Base-by-base conservation (phyloP, 129 eudicot genomes). In the Artemisia annua region DNA sequence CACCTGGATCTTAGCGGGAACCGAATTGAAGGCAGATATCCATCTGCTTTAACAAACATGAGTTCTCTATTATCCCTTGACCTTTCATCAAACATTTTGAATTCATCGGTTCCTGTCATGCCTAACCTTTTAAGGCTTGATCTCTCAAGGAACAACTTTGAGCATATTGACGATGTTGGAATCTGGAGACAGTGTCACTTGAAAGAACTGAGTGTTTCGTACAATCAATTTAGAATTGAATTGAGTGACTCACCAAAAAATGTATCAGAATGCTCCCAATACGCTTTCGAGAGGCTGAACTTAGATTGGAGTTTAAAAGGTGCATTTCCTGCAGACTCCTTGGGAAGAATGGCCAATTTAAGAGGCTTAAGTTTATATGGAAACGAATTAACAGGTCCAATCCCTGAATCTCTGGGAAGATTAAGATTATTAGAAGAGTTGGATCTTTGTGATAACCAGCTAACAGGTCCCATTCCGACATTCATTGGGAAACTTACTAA, bases 171-270 rank as follows among this genome's bases (percentile, higher is more conserved):
- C 17, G 13, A 60, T 24, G 46, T 22, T 2, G 44, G 44, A 24
- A 24, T 61, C 3, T 61, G 19, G 66, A 61, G 66, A 61, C 43
- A 28, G 46, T 61, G 66, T 61, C 48, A 28, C 44, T n/a, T 61
- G 66, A 61, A 61, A 61, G 7, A 12, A 24, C 6, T 61, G 66
- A 24, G 11, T 12, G 14, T 61, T 3, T 5, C 11, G 4, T 1
- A 11, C 8, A 11, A 60, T 55, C 1, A 5, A 0, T 17, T 55
- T 19, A 1, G 7, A 1, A 4, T 60, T 5, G 18, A 60, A 13
- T 0, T 24, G 43, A 60, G 6, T 2, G 17, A 60, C 18, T 24
- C 44, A 5, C 2, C 66, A 28, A 28, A 1, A 61, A 28, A 24
- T 16, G 15, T 61, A 28, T 28, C 44, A 14, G 17, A 60, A 26